Percentiles rank a stretch among this genome's conserved stretches.
Evolutionary conservation across 805 yeast species (phyloP).

Genomic region (Cyberlindnera sargentensis): DNA sequence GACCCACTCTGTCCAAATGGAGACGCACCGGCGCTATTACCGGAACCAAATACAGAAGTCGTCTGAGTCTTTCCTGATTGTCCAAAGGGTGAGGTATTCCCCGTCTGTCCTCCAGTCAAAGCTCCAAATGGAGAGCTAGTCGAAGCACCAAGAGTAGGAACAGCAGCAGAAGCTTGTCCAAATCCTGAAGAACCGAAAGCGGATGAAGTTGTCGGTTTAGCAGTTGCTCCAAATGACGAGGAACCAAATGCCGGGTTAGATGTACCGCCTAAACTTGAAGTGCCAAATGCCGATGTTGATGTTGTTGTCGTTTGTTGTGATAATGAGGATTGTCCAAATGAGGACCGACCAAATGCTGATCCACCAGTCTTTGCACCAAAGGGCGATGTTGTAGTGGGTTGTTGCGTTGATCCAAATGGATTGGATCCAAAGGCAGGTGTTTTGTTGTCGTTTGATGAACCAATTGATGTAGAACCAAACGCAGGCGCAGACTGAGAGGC

Average conservation of each 20-base stretch:
- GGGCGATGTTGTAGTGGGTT: background rate
- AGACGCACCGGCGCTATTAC: background rate
- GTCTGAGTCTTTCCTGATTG: background rate
- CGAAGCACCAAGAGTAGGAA: conserved; percentile 16
- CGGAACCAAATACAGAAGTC: background rate
- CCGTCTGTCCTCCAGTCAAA: no score
- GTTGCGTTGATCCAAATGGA: background rate
- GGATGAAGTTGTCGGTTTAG: conserved; percentile 8
- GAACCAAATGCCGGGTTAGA: conserved; percentile 1
- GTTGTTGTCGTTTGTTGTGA: background rate
- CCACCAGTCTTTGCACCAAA: no score
- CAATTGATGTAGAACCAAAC: conserved; percentile 5
- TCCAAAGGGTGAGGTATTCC: conserved; percentile 13
- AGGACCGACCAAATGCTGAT: no score
- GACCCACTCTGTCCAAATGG: no score
- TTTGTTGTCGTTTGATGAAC: background rate
- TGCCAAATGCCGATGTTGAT: conserved; percentile 9
- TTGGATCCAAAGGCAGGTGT: conserved; percentile 6
- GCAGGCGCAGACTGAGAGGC: conserved; percentile 1
- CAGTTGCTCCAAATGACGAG: conserved; percentile 1
- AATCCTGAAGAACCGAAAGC: conserved; percentile 17
- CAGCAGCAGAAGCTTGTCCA: conserved; percentile 1
- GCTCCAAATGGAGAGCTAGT: conserved; percentile 13
- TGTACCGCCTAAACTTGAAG: background rate
- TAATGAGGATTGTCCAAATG: no score